Conservation (phyloP, 257 asterid species). For the Verbascum thapsus region DNA sequence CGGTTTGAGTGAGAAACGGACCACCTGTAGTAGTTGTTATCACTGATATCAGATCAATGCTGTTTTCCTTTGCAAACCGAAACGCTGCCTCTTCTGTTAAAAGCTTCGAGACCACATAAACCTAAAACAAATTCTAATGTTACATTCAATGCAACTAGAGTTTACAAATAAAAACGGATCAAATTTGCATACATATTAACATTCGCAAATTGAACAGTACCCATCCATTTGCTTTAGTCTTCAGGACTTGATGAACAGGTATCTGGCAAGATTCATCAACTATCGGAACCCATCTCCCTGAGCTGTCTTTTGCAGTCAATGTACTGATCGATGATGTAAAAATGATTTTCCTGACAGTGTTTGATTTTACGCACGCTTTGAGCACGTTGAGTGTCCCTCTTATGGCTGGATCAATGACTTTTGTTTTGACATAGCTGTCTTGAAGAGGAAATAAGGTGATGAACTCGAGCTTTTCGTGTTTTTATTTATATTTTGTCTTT, state of each 20-base stretch:
- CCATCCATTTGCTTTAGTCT: constrained; percentile 83
- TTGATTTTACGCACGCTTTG: constrained; percentile 58
- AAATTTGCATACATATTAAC: neutral
- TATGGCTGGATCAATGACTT: constrained; percentile 64
- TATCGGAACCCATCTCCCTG: constrained; percentile 50
- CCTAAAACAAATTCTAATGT: constrained; percentile 37
- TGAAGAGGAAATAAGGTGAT: constrained; percentile 19
- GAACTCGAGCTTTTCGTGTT: constrained; percentile 2
- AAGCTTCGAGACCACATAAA: constrained; percentile 66
- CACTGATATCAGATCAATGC: constrained; percentile 63
- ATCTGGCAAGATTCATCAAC: constrained; percentile 78
- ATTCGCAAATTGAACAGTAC: constrained; percentile 41
- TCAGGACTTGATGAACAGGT: constrained; percentile 47
- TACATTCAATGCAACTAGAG: constrained; percentile 12
- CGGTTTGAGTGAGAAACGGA: constrained; percentile 69
- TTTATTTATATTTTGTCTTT: neutral
- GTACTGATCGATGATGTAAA: constrained; percentile 86
- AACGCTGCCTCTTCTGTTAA: constrained; percentile 77
- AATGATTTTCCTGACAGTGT: constrained; percentile 51
- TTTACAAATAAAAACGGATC: neutral
- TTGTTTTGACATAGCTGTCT: constrained; percentile 52
- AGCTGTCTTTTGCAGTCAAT: constrained; percentile 68
- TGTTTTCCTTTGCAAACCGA: constrained; percentile 62
- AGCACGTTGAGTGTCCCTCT: constrained; percentile 72
- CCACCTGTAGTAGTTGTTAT: constrained; percentile 82